Evolutionary conservation across 371 early-diverging fungal genomes (phyloP).

Genomic region (Mortierella sp.): DNA sequence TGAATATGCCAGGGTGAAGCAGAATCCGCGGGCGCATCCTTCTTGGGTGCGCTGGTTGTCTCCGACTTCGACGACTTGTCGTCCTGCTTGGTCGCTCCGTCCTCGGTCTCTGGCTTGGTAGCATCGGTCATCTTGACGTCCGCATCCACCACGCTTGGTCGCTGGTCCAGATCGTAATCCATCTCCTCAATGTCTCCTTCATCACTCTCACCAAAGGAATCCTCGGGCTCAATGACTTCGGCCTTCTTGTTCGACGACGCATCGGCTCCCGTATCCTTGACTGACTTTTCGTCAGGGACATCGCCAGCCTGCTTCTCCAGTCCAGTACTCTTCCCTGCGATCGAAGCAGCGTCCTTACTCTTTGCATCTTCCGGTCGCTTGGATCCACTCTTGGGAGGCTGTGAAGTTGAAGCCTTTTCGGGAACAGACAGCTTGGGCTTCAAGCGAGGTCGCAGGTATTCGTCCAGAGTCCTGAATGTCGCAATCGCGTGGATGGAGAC

Average conservation of each 20-base stretch:
- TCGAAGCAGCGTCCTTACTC: neutral
- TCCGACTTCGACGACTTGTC: neutral
- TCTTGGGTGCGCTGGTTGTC: neutral
- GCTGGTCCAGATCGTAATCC: conserved; percentile 31
- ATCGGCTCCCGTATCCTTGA: neutral
- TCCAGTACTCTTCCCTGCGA: conserved; percentile 25
- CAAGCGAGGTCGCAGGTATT: conserved; percentile 76
- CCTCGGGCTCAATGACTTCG: conserved; percentile 16
- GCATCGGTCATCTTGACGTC: conserved; percentile 26
- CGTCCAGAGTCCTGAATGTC: conserved; percentile 83
- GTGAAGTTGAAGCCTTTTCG: conserved; percentile 15
- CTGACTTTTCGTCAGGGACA: conserved; percentile 23
- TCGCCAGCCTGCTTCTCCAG: conserved; percentile 5
- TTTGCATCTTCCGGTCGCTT: neutral
- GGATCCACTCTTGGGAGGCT: conserved; percentile 11
- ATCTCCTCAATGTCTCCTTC: conserved; percentile 57
- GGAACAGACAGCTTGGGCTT: conserved; percentile 20
- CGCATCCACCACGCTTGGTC: conserved; percentile 23
- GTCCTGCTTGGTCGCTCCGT: neutral
- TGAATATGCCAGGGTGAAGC: conserved; percentile 63
- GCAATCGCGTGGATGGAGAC: conserved; percentile 91
- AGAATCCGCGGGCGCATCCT: conserved; percentile 21
- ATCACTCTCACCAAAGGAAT: conserved; percentile 27
- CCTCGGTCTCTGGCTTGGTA: neutral
- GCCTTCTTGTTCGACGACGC: neutral